Evolutionary conservation across 1,139 yeast species (phyloP), one percentile per base, ranked within the genome.

Genomic region (Debaryomyces sp.): DNA sequence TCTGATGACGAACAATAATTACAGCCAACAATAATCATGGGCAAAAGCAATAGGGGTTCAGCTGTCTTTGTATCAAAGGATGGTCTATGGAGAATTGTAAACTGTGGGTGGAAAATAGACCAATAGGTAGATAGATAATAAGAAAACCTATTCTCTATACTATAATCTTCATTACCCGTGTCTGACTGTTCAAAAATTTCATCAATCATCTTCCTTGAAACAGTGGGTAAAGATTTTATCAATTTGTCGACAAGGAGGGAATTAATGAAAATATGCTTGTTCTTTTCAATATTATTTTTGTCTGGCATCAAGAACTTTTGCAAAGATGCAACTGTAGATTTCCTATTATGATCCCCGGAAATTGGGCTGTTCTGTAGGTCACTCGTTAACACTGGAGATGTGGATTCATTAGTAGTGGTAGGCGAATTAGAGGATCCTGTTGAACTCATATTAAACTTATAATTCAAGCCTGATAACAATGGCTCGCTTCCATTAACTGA

Each of bases 91-190:
- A 85, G 59, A 30, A 85, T 71, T 2, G 88, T 80, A 53, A 78
- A 81, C 59, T 84, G 88, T 5, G 82, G 78, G 58, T 85, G 89
- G 63, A 82, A 84, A 33, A 74, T 70, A 7, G 66, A 60, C 90
- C 90, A 85, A 58, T 76, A 85, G 22, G 72, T 54, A 8, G 59
- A 60, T 27, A 71, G 49, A 48, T 66, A 70, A 49, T 62, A 62
- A 13, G 68, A 62, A n/a, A 70, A 47, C 4, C 67, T 36, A 43
- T 69, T 66, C 49, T 71, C 74, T n/a, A 50, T 43, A 30, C 52
- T 22, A 39, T 50, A 50, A 6, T 54, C 56, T 13, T 53, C 57
- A 12, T 57, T 62, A 22, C 13, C 26, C n/a, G 9, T 29, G 6
- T 21, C 18, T 21, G 18, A 4, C 12, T 17, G 27, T 6, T 55